Evolutionary conservation across 345 rosid genomes (phyloP), one percentile per base, ranked within the genome.

Genomic region (Xanthoceras sorbifolium): DNA sequence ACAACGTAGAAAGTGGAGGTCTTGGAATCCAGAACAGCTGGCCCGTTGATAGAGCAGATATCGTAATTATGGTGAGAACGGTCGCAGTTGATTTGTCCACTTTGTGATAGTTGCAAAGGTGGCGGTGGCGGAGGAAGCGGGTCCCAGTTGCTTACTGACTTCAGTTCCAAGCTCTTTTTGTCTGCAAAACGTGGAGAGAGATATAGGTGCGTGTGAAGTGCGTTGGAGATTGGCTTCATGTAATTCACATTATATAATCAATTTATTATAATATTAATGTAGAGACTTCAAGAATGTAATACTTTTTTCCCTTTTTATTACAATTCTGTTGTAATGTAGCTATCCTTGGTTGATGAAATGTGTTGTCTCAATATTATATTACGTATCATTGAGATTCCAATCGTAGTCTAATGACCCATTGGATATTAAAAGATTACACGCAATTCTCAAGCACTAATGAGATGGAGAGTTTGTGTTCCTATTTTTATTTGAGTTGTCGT

Each of bases 11-110:
- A 68, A 0, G 89, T 90, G 34, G 79, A 80, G 31, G 76, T 68
- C 15, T 14, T 71, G 11, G 84, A 85, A 74, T 90, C 83, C 57
- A 89, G 44, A 0, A 38, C 55, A 1, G 85, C 10, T 0, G 88
- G 79, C n/a, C 88, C 90, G 83, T 81, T 63, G 86, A 89, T 57
- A 0, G 80, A 79, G 82, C 91, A 91, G 25, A 89, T 46, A 69
- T 93, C 89, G 71, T 86, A 89, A 11, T 46, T 8, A 3, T 18
- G 11, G 67, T 90, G 79, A 23, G 94, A 81, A 1, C 88, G 86
- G 76, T 87, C 85, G 74, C 94, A 91, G 67, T 18, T 62, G 81
- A 89, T 84, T 75, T 26, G 55, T 15, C 36, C 57, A 23, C 62
- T 17, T 62, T 9, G 62, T 6, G 10, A 20, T 0, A 23, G 8